A percentile compares a stretch with the other conserved stretches of the same genome.
phyloP scores from a whole-genome alignment of 176 grass and related monocot species.

The Hsuehochloa calcarea region DNA sequence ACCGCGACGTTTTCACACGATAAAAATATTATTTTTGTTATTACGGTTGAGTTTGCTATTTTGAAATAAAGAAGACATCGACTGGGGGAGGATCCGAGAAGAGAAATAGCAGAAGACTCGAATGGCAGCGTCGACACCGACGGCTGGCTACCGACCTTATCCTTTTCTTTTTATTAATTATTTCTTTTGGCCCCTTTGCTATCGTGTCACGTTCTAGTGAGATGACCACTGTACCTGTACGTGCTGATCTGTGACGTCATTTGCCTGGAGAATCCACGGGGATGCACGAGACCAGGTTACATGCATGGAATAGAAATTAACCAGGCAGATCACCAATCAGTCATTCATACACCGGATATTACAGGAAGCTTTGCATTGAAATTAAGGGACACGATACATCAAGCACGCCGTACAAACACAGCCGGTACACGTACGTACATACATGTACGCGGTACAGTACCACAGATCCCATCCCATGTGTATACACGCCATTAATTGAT shows the following conservation, averaged over 20 bases:
- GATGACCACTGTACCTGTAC: not conserved
- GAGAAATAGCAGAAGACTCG: not conserved
- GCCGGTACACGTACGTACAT: too few species aligned
- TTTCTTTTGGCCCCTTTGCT: not conserved
- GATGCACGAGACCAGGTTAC: not conserved
- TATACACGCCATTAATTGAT: not conserved
- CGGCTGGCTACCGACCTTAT: constrained; percentile 3
- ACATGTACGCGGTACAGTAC: not conserved
- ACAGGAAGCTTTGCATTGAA: not conserved
- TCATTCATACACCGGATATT: not conserved
- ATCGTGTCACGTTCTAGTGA: not conserved
- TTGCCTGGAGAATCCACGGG: not conserved
- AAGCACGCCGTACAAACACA: not conserved
- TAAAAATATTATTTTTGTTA: too few species aligned
- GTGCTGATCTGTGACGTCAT: not conserved
- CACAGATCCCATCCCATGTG: too few species aligned
- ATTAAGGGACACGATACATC: not conserved
- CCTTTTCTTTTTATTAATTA: not conserved
- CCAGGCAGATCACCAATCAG: not conserved
- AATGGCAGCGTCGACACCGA: not conserved
- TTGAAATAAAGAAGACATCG: too few species aligned
- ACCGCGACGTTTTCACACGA: too few species aligned
- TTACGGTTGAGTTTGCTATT: too few species aligned
- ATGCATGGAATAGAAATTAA: not conserved
- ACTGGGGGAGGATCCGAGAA: not conserved